Conservation (phyloP, 495 filamentous ascomycete species). For the Podospora comata region DNA sequence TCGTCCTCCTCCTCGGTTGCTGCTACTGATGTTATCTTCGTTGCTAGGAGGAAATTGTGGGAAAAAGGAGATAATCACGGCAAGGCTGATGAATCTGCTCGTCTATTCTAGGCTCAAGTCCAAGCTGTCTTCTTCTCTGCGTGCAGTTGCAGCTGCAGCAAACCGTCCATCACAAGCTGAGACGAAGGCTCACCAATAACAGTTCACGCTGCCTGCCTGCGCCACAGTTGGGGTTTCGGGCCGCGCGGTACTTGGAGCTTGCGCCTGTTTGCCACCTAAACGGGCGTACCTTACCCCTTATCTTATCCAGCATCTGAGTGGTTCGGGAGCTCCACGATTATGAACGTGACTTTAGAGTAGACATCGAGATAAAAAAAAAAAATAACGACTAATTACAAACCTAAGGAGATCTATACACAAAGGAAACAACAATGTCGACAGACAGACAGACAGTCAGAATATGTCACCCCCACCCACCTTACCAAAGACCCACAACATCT, state of each 20-base stretch:
- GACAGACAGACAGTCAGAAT: background rate
- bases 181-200: constrained; percentile 21
- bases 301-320: background rate
- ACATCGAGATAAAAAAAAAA: background rate
- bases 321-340: background rate
- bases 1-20: background rate
- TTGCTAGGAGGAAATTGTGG: background rate
- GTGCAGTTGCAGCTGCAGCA: background rate
- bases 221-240: constrained; percentile 14
- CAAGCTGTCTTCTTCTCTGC: constrained; percentile 15
- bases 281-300: background rate
- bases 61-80: background rate
- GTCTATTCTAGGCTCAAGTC: background rate
- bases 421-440: background rate
- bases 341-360: background rate
- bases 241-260: background rate
- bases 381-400: background rate
- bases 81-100: constrained; percentile 11
- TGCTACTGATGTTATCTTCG: too few relatives aligned
- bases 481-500: background rate
- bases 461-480: background rate
- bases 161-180: constrained; percentile 26
- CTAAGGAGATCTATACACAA: background rate
- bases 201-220: constrained; percentile 14
- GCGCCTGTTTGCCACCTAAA: background rate